Evolutionary conservation across 441 rosid genomes (phyloP).

Genomic region (Pelargonium cotyledonis): DNA sequence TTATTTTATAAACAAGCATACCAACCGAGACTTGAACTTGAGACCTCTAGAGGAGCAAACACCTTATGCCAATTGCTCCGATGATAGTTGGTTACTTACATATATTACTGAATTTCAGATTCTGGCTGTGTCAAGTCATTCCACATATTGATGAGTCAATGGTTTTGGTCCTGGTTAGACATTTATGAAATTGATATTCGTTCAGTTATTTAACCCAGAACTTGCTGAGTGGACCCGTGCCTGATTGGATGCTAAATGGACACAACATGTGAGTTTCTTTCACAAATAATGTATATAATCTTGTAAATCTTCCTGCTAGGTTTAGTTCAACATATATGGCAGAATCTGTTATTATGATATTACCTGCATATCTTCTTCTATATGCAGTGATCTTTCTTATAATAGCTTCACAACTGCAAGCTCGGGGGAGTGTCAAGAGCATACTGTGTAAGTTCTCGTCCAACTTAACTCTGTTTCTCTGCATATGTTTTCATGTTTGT

Average conservation of each 20-base stretch:
- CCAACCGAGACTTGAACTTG: too few species aligned
- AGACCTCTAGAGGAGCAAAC: too few species aligned
- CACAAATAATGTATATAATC: neutral
- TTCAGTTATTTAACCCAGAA: conserved; percentile 52
- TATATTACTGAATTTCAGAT: too few species aligned
- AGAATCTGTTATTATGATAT: neutral
- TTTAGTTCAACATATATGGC: neutral
- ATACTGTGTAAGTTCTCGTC: conserved; percentile 20
- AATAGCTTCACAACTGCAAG: conserved; percentile 33
- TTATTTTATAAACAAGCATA: too few species aligned
- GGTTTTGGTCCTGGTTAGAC: neutral
- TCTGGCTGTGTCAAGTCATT: neutral
- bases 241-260: conserved; percentile 34
- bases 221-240: conserved; percentile 41
- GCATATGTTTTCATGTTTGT: too few species aligned
- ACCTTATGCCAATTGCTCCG: too few species aligned
- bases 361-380: neutral
- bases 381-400: conserved; percentile 50
- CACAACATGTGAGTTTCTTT: conserved; percentile 33
- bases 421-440: conserved; percentile 16
- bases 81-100: too few species aligned
- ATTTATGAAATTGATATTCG: neutral
- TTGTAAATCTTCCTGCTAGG: neutral
- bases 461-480: neutral
- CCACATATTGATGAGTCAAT: neutral